Percentiles rank a stretch among this genome's conserved stretches.
Conservation (phyloP, 1,284 basidiomycete species). For the Heliocybe sulcata region DNA sequence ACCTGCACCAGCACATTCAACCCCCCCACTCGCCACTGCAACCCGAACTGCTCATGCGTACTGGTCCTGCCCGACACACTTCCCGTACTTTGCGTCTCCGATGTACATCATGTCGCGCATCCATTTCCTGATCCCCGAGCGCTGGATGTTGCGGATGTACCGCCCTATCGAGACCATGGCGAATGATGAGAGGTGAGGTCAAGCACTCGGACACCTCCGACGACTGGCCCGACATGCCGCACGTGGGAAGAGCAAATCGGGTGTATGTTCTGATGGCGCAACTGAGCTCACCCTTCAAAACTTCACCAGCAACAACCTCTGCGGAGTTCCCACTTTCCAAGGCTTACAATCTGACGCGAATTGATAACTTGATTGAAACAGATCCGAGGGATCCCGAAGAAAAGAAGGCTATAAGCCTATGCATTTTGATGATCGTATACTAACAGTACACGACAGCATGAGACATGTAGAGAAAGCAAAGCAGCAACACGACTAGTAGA, state of each 20-base stretch:
- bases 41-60: slow-evolving; percentile 31
- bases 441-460: neutral
- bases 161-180: slow-evolving; percentile 61
- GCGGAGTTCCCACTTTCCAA: too few species aligned
- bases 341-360: too few species aligned
- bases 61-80: slow-evolving; percentile 77
- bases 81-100: slow-evolving; percentile 84
- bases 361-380: too few species aligned
- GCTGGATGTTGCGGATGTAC: slow-evolving; percentile 68
- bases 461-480: neutral
- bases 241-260: neutral
- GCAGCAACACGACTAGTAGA: slow-evolving; percentile 47
- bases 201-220: neutral
- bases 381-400: neutral
- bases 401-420: neutral
- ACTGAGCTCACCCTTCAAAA: neutral
- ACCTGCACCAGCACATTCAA: slow-evolving; percentile 32
- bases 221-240: neutral
- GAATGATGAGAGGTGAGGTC: neutral
- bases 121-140: slow-evolving; percentile 76
- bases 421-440: neutral
- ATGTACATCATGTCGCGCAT: slow-evolving; percentile 86
- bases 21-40: slow-evolving; percentile 3
- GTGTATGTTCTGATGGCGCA: neutral
- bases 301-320: too few species aligned